These are phyloP conservation scores for Dendrobium officinale DNA, from an alignment of 106 monocot genomes.

Conservation along the genomic window DNA sequence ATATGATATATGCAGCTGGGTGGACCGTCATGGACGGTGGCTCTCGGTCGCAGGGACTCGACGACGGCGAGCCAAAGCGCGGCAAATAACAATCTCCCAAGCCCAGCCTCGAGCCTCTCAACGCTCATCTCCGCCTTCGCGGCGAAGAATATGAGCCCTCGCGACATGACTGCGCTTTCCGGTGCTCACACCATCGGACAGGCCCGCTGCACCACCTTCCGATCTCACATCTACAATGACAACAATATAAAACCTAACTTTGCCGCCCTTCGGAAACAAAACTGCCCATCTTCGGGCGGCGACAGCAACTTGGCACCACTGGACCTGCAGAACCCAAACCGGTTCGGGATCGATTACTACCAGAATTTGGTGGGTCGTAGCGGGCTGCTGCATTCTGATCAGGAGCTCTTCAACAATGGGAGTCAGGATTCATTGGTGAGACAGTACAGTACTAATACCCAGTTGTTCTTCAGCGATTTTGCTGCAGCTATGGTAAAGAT, in stretches of 20 bases:
- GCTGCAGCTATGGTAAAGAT: slow-evolving; percentile 23
- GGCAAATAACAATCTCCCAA: slow-evolving; percentile 24
- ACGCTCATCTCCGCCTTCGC: slow-evolving; percentile 16
- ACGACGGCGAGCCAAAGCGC: slow-evolving; percentile 26
- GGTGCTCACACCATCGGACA: slow-evolving; percentile 41
- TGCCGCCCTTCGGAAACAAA: slow-evolving; percentile 21
- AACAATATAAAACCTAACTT: slow-evolving; percentile 11
- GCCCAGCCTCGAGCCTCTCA: slow-evolving; percentile 1
- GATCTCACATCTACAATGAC: background rate
- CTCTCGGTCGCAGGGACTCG: slow-evolving; percentile 23
- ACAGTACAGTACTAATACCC: slow-evolving; percentile 21
- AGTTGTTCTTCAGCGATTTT: slow-evolving; percentile 43
- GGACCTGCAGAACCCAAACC: slow-evolving; percentile 14
- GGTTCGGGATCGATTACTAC: slow-evolving; percentile 42
- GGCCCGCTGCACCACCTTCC: slow-evolving; percentile 17
- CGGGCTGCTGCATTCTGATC: slow-evolving; percentile 60
- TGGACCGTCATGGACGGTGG: slow-evolving; percentile 26
- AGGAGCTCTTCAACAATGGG: slow-evolving; percentile 47
- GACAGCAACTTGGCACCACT: slow-evolving; percentile 49
- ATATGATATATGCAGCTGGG: slow-evolving; percentile 12
- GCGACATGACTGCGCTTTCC: slow-evolving; percentile 39
- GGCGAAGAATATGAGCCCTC: slow-evolving; percentile 16
- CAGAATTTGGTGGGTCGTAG: slow-evolving; percentile 30
- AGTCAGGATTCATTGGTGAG: slow-evolving; percentile 29
- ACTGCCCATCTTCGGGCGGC: slow-evolving; percentile 28